Base-by-base conservation (phyloP, 2,329 filamentous ascomycete genomes). In the Biscogniauxia marginata region DNA sequence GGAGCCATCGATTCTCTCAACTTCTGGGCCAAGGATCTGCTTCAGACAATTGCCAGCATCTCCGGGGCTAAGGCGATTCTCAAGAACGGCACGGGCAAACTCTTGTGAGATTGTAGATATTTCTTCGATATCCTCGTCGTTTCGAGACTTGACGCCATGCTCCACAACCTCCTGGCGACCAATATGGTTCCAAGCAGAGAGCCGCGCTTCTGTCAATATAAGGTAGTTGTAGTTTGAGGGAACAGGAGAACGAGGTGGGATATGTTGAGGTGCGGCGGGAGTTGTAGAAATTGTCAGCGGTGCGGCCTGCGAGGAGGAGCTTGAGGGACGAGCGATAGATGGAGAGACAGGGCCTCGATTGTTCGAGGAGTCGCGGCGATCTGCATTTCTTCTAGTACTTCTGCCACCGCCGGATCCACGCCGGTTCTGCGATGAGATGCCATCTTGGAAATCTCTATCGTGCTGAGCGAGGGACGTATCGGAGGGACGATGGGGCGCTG, bases 41-140 rank as follows among this genome's bases (percentile, higher is more conserved):
- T 87, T 89, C 56, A 96, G 81, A 54, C 86, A 83, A 19, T 74
- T 76, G 22, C 93, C 93, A 49, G 90, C 87, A 65, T 93, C 88
- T 5, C 74, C 70, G 2, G 90, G 79, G 43, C 83, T 79, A 47
- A 97, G 73, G 49, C 86, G 83, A 45, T 80, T 82, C 67, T 91
- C 87, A 11, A 96, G 75, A 18, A 88, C 86, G 30, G 90, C 86
- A 59, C 88, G 86, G 34, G 95, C 83, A 39, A 97, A 83, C 71
- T 99, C 95, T 74, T 96, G 91, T 64, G 93, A 91, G 20, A 96
- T 77, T 13, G 82, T 82, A 24, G 87, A 86, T 39, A 96, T 76
- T 55, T 85, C 84, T 47, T 87, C 79, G 7, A 83, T 76, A 67
- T 96, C 87, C 63, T 89, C 84, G 62, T 88, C 82, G 34, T 83